Base-by-base conservation (phyloP, 2,329 filamentous ascomycete genomes). In the Penicillium sp. region DNA sequence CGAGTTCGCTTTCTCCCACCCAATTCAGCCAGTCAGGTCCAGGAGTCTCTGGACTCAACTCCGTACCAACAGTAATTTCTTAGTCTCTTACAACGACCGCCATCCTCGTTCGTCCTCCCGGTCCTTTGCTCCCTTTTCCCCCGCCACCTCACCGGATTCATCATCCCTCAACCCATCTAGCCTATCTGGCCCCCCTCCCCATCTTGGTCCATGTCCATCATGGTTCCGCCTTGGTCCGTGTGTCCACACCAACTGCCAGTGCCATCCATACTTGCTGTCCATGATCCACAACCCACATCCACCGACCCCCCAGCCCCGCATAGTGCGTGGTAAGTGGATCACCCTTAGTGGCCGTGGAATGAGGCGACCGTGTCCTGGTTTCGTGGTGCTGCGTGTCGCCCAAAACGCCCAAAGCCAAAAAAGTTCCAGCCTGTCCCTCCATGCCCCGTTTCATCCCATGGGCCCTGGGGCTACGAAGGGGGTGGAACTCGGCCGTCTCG, bases 71-170 rank as follows among this genome's bases (percentile, higher is more conserved):
- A 22, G 19, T 22, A 22, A 7, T 19, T 28, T 3, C 46, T 22
- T 28, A 16, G 7, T 16, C 11, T 45, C 43, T 28, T 25, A 7
- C 16, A 35, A 33, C 28, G 28, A 16, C 16, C 46, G 33, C 46
- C 28, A 35, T 49, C 28, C 46, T 49, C 28, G 22, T 46, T 19
- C 28, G 7, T 25, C 43, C 43, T 28, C 46, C 22, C 6, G 28
- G 35, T n/a, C 11, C 11, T 22, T 43, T 22, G 40, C 59, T 52
- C 42, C 59, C 59, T 52, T 37, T 42, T 52, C 52, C 52, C 46
- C 59, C 55, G 55, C 59, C 59, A 58, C 55, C 48, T 58, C 52
- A 55, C 46, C 43, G 53, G 46, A 54, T 60, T 53, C 58, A 37
- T 49, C 53, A 25, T 48, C 11, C 42, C 3, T 7, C 10, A 16